These are phyloP conservation scores for Fusarium miscanthi DNA, from an alignment of 2,329 filamentous ascomycete species.

Conservation along the genomic window DNA sequence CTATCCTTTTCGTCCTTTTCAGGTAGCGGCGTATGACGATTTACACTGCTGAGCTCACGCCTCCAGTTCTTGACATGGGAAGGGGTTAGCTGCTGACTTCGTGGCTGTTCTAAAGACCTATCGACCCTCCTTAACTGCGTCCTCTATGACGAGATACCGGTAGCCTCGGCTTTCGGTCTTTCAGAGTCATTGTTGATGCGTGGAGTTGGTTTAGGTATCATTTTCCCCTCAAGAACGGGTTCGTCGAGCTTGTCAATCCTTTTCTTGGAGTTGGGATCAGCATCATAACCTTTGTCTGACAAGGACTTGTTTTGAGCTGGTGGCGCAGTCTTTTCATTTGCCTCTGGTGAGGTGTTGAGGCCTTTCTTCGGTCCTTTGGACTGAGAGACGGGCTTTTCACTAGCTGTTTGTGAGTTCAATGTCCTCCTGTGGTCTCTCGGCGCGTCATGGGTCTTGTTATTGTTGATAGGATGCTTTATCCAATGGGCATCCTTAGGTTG, in stretches of 20 bases:
- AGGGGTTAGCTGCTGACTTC: conserved; percentile 19
- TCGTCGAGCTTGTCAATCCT: not conserved
- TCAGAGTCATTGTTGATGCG: conserved; percentile 1
- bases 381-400: not conserved
- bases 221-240: not conserved
- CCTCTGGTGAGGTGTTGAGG: not conserved
- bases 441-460: conserved; percentile 1
- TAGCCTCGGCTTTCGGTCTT: conserved; percentile 6
- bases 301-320: not conserved
- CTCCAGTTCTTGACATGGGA: conserved; percentile 36
- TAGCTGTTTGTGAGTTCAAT: not conserved
- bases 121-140: conserved; percentile 42
- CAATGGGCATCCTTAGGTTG: conserved; percentile 27
- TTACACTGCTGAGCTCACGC: conserved; percentile 39
- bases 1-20: conserved; percentile 24
- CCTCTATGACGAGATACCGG: conserved; percentile 37
- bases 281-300: not conserved
- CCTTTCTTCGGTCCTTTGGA: not conserved
- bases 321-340: not conserved
- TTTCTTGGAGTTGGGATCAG: not conserved
- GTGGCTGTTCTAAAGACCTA: conserved; percentile 27
- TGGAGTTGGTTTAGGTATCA: conserved; percentile 13
- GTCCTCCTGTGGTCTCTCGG: not conserved
- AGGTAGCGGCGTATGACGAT: conserved; percentile 19
- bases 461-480: conserved; percentile 19